Evolutionary conservation across 2,329 filamentous ascomycete species (phyloP).

Genomic region (Didymella pomorum): DNA sequence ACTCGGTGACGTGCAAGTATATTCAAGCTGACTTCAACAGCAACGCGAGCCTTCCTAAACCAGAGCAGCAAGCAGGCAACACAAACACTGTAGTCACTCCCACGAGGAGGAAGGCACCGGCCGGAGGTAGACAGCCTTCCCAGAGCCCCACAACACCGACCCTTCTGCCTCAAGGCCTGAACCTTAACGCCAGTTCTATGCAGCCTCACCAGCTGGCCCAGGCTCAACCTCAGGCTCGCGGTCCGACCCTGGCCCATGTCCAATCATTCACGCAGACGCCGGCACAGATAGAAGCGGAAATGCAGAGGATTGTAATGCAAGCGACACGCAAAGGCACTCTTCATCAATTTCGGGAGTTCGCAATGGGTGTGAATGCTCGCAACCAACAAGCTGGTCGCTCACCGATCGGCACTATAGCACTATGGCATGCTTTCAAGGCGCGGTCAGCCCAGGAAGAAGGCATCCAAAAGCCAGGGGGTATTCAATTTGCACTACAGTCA

Average conservation of each 20-base stretch:
- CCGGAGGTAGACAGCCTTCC: neutral
- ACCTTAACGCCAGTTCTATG: neutral
- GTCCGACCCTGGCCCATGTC: no score
- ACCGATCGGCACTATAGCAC: neutral
- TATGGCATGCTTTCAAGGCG: neutral
- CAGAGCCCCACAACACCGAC: neutral
- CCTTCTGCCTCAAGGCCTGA: neutral
- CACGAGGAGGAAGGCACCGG: neutral
- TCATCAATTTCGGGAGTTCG: neutral
- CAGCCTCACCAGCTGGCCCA: neutral
- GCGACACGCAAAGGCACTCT: neutral
- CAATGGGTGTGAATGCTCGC: neutral
- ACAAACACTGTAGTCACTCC: neutral
- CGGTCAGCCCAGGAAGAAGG: neutral
- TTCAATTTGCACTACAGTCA: neutral
- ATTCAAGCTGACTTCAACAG: neutral
- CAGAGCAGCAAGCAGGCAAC: neutral
- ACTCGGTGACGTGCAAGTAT: rapidly evolving
- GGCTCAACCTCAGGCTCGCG: no score
- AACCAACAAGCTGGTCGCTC: neutral
- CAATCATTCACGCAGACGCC: no score
- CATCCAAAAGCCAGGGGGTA: neutral
- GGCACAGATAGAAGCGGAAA: no score
- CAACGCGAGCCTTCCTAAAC: neutral
- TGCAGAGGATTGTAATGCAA: neutral